A percentile compares a stretch with the other conserved stretches of the same genome.
These are phyloP conservation scores for Camelina hispida DNA, from an alignment of 345 rosid species.

Conservation along the genomic window DNA sequence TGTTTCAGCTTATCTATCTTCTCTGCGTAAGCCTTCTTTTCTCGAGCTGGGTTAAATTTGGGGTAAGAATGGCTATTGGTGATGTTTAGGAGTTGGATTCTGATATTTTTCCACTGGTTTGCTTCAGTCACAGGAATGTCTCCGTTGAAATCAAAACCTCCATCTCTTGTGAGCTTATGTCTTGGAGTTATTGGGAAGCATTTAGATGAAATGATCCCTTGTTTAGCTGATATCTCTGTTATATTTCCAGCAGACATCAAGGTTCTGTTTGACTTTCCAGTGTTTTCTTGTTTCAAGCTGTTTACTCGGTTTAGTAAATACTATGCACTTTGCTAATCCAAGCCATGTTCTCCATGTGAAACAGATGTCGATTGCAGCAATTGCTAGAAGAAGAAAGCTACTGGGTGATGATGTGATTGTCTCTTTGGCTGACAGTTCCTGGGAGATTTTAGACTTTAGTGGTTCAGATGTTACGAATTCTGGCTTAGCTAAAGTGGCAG, in stretches of 20 bases:
- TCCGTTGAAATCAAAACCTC: constrained; percentile 51
- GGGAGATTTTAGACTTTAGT: constrained; percentile 85
- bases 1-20: constrained; percentile 37
- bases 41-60: constrained; percentile 19
- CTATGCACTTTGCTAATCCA: constrained; percentile 1
- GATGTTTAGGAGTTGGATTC: not conserved
- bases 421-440: constrained; percentile 75
- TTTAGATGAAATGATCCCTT: constrained; percentile 73
- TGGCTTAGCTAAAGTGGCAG: constrained; percentile 64
- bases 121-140: constrained; percentile 45
- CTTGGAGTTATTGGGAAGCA: constrained; percentile 80
- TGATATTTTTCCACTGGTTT: constrained; percentile 17
- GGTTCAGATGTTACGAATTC: constrained; percentile 76
- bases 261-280: constrained; percentile 46
- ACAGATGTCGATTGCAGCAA: constrained; percentile 71
- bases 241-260: constrained; percentile 71
- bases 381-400: constrained; percentile 82
- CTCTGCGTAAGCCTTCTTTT: constrained; percentile 48
- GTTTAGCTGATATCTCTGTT: constrained; percentile 64
- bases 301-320: not conserved
- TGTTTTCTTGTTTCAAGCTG: constrained; percentile 1
- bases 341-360: constrained; percentile 18
- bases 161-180: constrained; percentile 72
- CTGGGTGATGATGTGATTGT: constrained; percentile 62
- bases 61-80: not conserved